phyloP scores from a whole-genome alignment of 2,329 filamentous ascomycete species.

The Ophiostoma himal-ulmi region DNA sequence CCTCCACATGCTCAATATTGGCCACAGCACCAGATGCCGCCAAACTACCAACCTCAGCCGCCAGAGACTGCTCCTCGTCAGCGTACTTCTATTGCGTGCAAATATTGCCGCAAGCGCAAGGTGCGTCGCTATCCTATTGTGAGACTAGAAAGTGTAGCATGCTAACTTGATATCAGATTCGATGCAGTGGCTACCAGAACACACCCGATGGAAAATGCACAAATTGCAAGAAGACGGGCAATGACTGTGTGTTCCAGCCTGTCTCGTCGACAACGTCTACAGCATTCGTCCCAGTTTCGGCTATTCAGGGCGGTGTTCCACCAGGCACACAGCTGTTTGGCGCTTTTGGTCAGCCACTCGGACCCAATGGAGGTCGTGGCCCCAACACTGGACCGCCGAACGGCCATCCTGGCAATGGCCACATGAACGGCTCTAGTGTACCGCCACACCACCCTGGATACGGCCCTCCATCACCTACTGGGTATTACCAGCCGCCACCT shows the following conservation, averaged over 20 bases:
- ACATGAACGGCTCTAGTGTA: conserved; percentile 18
- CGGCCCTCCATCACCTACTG: conserved; percentile 27
- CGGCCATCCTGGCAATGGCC: conserved; percentile 22
- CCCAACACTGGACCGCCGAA: conserved; percentile 10
- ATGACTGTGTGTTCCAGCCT: conserved; percentile 57
- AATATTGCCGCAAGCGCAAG: conserved; percentile 58
- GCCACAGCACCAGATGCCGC: conserved; percentile 26
- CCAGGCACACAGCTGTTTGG: conserved; percentile 53
- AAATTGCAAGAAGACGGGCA: conserved; percentile 57
- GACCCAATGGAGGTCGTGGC: conserved; percentile 25
- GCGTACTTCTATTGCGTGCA: conserved; percentile 55
- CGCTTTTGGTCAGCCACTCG: conserved; percentile 52
- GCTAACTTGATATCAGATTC: conserved; percentile 40
- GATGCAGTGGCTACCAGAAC: conserved; percentile 56
- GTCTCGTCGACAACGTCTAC: conserved; percentile 50
- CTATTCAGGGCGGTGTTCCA: conserved; percentile 52
- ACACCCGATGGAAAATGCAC: conserved; percentile 55
- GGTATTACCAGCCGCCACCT: conserved; percentile 22
- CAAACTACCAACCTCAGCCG: conserved; percentile 34
- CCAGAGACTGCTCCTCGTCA: conserved; percentile 51
- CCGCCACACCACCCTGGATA: conserved; percentile 21
- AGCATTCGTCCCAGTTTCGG: conserved; percentile 54
- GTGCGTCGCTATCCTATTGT: conserved; percentile 33
- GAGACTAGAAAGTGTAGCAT: background rate
- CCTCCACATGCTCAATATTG: conserved; percentile 23